Conservation (phyloP, 1,139 yeast species). For the Hyphopichia buzzinii region DNA sequence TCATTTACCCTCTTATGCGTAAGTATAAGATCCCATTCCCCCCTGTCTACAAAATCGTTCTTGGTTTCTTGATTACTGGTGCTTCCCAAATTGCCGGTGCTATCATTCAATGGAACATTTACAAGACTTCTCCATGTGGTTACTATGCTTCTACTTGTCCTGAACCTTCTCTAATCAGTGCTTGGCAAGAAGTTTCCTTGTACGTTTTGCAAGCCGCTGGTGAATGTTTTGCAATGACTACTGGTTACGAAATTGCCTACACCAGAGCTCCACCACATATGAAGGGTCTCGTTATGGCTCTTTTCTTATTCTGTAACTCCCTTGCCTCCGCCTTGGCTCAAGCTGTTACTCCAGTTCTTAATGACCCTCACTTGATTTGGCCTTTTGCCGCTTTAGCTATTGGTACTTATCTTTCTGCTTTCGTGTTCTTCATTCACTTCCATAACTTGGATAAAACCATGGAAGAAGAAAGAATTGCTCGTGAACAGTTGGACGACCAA, state of each 20-base stretch:
- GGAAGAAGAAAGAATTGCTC: slow-evolving; percentile 39
- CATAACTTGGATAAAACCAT: slow-evolving; percentile 52
- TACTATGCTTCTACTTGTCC: slow-evolving; percentile 51
- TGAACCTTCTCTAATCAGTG: slow-evolving; percentile 26
- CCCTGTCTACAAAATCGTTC: slow-evolving; percentile 34
- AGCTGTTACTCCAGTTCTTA: slow-evolving; percentile 53
- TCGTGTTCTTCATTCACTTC: slow-evolving; percentile 44
- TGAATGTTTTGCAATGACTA: slow-evolving; percentile 67
- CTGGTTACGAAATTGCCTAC: slow-evolving; percentile 71
- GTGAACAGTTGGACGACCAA: slow-evolving; percentile 20
- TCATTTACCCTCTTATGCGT: slow-evolving; percentile 60
- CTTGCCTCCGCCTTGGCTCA: slow-evolving; percentile 57
- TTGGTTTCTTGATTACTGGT: slow-evolving; percentile 37
- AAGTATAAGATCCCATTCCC: slow-evolving; percentile 37
- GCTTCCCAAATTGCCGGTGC: slow-evolving; percentile 42
- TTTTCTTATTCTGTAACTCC: slow-evolving; percentile 61
- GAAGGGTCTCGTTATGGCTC: slow-evolving; percentile 68
- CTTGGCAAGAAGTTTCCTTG: slow-evolving; percentile 54
- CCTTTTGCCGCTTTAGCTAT: slow-evolving; percentile 52
- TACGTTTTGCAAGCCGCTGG: slow-evolving; percentile 60
- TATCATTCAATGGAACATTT: slow-evolving; percentile 33
- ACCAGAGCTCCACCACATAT: slow-evolving; percentile 64
- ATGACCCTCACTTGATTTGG: slow-evolving; percentile 55
- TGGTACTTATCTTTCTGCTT: slow-evolving; percentile 43
- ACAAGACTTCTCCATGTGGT: slow-evolving; percentile 40